Evolutionary conservation across 2,329 filamentous ascomycete genomes (phyloP).

Genomic region (Aspergillus transmontanensis): DNA sequence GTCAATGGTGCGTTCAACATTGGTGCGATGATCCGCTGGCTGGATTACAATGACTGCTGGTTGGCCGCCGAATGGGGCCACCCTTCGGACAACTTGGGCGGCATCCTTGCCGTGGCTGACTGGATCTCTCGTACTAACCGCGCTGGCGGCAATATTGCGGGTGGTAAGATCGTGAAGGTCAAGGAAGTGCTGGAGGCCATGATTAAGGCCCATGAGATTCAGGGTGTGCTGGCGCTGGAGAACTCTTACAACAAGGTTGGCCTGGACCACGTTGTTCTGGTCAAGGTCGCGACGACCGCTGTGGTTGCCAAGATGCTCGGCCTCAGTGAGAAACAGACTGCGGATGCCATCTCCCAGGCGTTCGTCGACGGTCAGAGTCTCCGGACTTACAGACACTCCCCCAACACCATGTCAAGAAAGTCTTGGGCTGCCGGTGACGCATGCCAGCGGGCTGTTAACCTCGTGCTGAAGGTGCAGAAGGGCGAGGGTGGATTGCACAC

Average conservation of each 20-base stretch:
- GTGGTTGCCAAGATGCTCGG: conserved; percentile 96
- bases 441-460: conserved; percentile 91
- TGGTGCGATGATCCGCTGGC: conserved; percentile 96
- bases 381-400: conserved; percentile 94
- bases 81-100: conserved; percentile 95
- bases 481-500: conserved; percentile 91
- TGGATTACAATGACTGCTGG: conserved; percentile 99
- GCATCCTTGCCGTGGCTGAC: conserved; percentile 94
- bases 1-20: conserved; percentile 98
- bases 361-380: conserved; percentile 96
- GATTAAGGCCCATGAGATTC: conserved; percentile 99
- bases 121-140: conserved; percentile 96
- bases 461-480: conserved; percentile 86
- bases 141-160: conserved; percentile 72
- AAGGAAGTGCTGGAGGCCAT: conserved; percentile 92
- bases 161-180: conserved; percentile 80
- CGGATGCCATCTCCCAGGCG: conserved; percentile 92
- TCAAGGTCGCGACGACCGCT: conserved; percentile 94
- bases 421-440: conserved; percentile 98
- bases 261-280: conserved; percentile 93
- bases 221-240: conserved; percentile 92
- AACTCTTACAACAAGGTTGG: conserved; percentile 99
- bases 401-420: conserved; percentile 99
- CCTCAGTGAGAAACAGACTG: conserved; percentile 84
- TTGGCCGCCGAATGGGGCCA: conserved; percentile 98